Percentiles rank a stretch among this genome's conserved stretches.
Conservation (phyloP, 2,329 filamentous ascomycete species). For the Purpureocillium lavendulum region DNA sequence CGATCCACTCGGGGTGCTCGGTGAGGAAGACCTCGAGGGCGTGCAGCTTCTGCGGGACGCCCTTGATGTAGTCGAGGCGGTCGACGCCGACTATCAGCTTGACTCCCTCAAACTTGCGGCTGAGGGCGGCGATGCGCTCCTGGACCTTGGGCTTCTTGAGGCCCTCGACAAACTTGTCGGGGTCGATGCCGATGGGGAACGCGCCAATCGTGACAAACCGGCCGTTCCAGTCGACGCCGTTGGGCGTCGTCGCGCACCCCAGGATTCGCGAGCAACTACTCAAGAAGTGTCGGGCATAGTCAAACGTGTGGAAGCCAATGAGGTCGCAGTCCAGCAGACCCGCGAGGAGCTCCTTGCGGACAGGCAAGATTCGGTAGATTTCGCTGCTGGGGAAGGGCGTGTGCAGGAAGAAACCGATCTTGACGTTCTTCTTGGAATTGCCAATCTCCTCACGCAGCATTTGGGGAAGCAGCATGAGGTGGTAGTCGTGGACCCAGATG, state of each 20-base stretch:
- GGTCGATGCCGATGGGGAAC: conserved; percentile 96
- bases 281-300: conserved; percentile 96
- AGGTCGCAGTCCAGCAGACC: conserved; percentile 90
- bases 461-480: conserved; percentile 90
- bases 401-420: conserved; percentile 97
- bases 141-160: conserved; percentile 79
- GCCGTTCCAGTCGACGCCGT: conserved; percentile 84
- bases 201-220: conserved; percentile 87
- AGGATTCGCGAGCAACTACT: conserved; percentile 94
- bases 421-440: conserved; percentile 76
- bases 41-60: conserved; percentile 94
- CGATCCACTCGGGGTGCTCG: conserved; percentile 96
- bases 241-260: conserved; percentile 73
- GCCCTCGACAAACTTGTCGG: conserved; percentile 89
- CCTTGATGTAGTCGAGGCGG: conserved; percentile 97
- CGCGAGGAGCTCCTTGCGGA: conserved; percentile 78
- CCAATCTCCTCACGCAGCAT: conserved; percentile 91
- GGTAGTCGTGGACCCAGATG: conserved; percentile 98
- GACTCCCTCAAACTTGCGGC: conserved; percentile 88
- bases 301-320: conserved; percentile 97
- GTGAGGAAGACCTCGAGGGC: conserved; percentile 94
- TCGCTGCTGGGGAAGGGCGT: conserved; percentile 96
- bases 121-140: conserved; percentile 75
- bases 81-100: conserved; percentile 97
- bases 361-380: conserved; percentile 91